Conservation (phyloP, 495 filamentous ascomycete genomes). For the Letharia columbiana region DNA sequence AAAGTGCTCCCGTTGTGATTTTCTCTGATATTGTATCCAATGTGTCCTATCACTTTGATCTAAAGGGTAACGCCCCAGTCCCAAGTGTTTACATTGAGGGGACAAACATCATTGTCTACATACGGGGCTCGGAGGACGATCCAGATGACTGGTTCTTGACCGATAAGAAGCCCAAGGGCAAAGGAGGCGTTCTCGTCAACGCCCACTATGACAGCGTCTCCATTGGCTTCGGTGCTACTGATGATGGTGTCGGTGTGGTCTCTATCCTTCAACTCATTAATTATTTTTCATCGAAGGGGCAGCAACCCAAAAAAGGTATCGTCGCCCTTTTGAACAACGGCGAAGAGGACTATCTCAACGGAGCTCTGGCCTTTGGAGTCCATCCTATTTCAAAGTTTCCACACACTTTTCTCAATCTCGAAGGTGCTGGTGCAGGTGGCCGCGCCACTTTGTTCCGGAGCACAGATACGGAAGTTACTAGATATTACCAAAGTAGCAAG, state of each 20-base stretch:
- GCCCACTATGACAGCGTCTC: constrained; percentile 95
- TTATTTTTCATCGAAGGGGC: constrained; percentile 71
- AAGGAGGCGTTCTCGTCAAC: constrained; percentile 81
- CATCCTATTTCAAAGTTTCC: constrained; percentile 69
- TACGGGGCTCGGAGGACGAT: constrained; percentile 70
- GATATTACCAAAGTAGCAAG: constrained; percentile 57
- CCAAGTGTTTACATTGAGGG: constrained; percentile 78
- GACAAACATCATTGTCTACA: constrained; percentile 86
- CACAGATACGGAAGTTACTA: constrained; percentile 80
- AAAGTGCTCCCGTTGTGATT: constrained; percentile 45
- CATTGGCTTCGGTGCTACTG: constrained; percentile 84
- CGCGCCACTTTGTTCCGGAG: constrained; percentile 78
- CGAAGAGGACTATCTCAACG: constrained; percentile 90
- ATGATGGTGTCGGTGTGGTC: constrained; percentile 85
- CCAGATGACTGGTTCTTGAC: constrained; percentile 55
- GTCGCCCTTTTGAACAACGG: constrained; percentile 89
- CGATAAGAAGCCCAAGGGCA: constrained; percentile 42
- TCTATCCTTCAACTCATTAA: constrained; percentile 79
- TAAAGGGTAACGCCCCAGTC: constrained; percentile 29
- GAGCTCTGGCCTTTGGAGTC: constrained; percentile 75
- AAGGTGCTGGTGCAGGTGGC: constrained; percentile 90
- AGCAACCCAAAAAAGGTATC: constrained; percentile 69
- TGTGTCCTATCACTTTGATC: constrained; percentile 45
- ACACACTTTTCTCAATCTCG: constrained; percentile 85
- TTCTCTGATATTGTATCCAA: constrained; percentile 80